A percentile compares a stretch with the other conserved stretches of the same genome.
Conservation (phyloP, 495 filamentous ascomycete species). For the Aspergillus ellipticus region DNA sequence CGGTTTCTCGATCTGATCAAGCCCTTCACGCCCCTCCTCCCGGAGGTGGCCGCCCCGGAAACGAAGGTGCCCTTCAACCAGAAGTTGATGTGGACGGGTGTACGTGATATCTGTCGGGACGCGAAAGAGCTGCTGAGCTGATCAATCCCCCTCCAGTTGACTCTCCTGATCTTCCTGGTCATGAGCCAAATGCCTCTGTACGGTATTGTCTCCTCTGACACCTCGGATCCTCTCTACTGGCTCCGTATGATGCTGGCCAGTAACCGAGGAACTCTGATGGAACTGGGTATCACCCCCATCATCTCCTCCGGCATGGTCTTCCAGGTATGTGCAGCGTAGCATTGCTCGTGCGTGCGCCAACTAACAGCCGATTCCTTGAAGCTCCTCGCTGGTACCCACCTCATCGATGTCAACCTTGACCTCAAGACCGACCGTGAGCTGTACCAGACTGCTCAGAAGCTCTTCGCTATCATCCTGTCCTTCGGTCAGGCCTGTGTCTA, state of each 20-base stretch:
- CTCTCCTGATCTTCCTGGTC: slow-evolving; percentile 96
- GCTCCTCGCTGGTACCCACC: slow-evolving; percentile 97
- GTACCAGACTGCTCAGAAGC: slow-evolving; percentile 99
- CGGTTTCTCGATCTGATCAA: slow-evolving; percentile 99
- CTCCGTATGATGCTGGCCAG: slow-evolving; percentile 99
- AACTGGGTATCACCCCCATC: slow-evolving; percentile 97
- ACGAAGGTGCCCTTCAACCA: slow-evolving; percentile 97
- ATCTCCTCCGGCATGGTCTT: slow-evolving; percentile 99
- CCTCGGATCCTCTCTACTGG: slow-evolving; percentile 98
- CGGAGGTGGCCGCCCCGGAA: slow-evolving; percentile 97
- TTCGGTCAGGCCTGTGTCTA: slow-evolving; percentile 96
- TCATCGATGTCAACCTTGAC: slow-evolving; percentile 99
- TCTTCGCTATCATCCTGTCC: slow-evolving; percentile 96
- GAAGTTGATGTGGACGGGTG: slow-evolving; percentile 98
- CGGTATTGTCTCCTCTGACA: slow-evolving; percentile 94
- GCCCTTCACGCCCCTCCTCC: slow-evolving; percentile 97
- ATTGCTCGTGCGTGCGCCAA: slow-evolving; percentile 3
- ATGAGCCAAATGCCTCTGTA: slow-evolving; percentile 99
- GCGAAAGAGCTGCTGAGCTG: slow-evolving; percentile 24
- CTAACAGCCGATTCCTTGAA: slow-evolving; percentile 15
- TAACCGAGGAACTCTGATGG: slow-evolving; percentile 99
- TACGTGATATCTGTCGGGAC: slow-evolving; percentile 35
- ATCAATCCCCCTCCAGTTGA: slow-evolving; percentile 56
- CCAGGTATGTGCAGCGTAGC: slow-evolving; percentile 56
- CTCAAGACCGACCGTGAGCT: slow-evolving; percentile 99